Evolutionary conservation across 2,329 filamentous ascomycete genomes (phyloP), one percentile per base, ranked within the genome.

Genomic region (Aspergillus sp.): DNA sequence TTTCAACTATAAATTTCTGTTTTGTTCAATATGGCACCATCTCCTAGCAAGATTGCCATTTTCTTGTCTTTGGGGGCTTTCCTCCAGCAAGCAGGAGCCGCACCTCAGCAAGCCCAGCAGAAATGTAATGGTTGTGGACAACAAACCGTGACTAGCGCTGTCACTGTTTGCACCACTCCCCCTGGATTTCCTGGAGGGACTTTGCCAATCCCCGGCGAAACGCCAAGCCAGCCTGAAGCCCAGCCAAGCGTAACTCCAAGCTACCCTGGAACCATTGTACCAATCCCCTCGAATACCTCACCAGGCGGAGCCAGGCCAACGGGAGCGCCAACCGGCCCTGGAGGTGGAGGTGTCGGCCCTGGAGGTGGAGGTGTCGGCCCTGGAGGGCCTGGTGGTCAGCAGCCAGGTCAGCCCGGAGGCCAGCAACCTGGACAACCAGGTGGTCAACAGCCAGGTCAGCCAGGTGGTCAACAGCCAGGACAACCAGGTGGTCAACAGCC

Each of bases 111-210:
- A 48, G 52, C 19, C 7, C 43, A 43, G 21, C 6, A 51, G 25
- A 45, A 45, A 41, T 51, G 17, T 49, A 45, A 23, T 37, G 45
- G 9, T 12, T 52, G n/a, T 45, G 52, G 39, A 23, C 54, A 19
- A 27, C 47, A 52, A 40, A 57, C 50, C 6, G 44, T 60, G 19
- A 60, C 58, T 3, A 54, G 50, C 14, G 52, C 40, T 2, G 39
- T 57, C 31, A 56, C 57, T 11, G 25, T 56, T 17, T 57, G 40
- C 21, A 41, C 44, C 37, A 37, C 12, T 14, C 17, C 35, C 14
- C 35, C 35, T 37, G 35, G 35, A 37, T 9, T 19, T 27, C 47
- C 47, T 40, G 47, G 47, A 39, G 33, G 8, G n/a, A 21, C 41
- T 9, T 17, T 19, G 15, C 52, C 43, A 23, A 41, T 21, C 25